Conservation (phyloP, 768 basidiomycete genomes). For the Calocera cornea region DNA sequence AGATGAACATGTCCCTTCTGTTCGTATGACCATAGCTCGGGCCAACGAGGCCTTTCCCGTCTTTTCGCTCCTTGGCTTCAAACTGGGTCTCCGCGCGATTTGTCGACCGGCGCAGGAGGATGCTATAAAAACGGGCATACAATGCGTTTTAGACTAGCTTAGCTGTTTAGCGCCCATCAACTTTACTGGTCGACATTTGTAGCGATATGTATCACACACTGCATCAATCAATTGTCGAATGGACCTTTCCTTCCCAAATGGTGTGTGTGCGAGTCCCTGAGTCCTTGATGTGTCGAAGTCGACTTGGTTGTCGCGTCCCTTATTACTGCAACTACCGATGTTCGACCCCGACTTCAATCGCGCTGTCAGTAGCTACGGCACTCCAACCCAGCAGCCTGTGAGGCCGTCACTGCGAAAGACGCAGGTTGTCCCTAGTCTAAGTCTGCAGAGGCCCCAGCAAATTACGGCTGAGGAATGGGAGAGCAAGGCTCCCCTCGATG, state of each 20-base stretch:
- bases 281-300: background rate
- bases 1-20: conserved; percentile 37
- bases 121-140: background rate
- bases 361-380: background rate
- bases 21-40: conserved; percentile 29
- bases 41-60: background rate
- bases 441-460: background rate
- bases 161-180: background rate
- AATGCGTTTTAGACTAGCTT: conserved; percentile 5
- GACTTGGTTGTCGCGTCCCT: background rate
- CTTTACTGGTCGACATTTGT: conserved; percentile 1
- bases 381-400: background rate
- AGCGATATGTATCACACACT: conserved; percentile 2
- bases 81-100: background rate
- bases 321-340: background rate
- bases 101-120: background rate
- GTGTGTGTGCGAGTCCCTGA: too few species aligned
- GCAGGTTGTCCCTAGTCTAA: background rate
- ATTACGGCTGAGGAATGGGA: conserved; percentile 89
- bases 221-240: background rate
- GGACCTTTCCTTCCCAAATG: background rate
- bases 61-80: background rate
- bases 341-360: conserved; percentile 1
- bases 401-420: background rate
- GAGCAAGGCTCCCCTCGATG: conserved; percentile 56